Evolutionary conservation across 768 basidiomycete species (phyloP), one percentile per base, ranked within the genome.

Genomic region (Clathrus columnatus): DNA sequence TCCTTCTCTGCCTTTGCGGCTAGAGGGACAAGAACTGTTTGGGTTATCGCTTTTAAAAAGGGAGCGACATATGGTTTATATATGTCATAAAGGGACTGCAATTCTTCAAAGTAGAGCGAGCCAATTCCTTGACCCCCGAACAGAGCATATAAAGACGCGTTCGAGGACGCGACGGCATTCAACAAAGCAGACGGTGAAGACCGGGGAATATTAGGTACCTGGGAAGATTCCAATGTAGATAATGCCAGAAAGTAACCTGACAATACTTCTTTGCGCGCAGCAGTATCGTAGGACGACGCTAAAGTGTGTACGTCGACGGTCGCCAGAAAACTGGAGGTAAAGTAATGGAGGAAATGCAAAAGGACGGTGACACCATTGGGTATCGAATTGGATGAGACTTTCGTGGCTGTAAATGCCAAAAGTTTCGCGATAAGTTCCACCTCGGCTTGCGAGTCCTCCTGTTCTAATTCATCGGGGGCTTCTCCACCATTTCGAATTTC

Each of bases 91-190:
- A 98, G 83, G 49, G 76, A 73, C 72, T 95, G 89, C 18, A 99
- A 79, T 69, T 98, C 96, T 68, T 95, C 90, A 68, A 97, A 92
- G 74, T 98, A 99, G 57, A 95, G 88, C 66, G 98, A 96, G 70
- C 98, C 98, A 57, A 87, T 91, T 56, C 96, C 96, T 70, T 99
- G 96, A 14, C 96, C 96, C 50, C 95, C 95, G 66, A 99, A 99
- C 41, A 99, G 75, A 50, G 91, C 95, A 71, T 87, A 97, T 63
- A 97, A 73, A 47, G 79, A 87, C 52, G 81, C 85, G 44, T 84
- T 78, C 46, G 80, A 79, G n/a, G 75, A 67, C 46, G 70, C 64
- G 29, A 81, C 81, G 36, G 85, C 83, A 10, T 73, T 68, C 56
- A 94, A 70, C 21, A 94, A 81, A 10, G 87, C 84, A 24, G 88